Evolutionary conservation across 176 grass and related monocot genomes (phyloP).

Genomic region (Dactylis glomerata): DNA sequence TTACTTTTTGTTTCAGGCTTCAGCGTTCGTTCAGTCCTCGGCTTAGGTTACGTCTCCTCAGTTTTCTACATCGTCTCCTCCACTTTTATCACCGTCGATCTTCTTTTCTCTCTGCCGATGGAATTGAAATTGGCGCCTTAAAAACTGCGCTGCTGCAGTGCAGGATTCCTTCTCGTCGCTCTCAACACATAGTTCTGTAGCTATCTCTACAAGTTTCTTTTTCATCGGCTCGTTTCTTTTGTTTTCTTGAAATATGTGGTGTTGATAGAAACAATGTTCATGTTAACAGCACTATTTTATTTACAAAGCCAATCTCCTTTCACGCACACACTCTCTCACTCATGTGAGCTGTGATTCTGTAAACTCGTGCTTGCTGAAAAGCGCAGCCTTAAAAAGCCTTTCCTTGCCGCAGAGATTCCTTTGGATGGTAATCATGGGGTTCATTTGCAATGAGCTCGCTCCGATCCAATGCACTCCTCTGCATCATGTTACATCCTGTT

Average conservation of each 20-base stretch:
- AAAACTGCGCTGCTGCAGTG: slow-evolving; percentile 3
- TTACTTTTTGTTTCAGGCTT: slow-evolving; percentile 34
- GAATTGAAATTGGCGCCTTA: slow-evolving; percentile 2
- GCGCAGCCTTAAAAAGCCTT: slow-evolving; percentile 34
- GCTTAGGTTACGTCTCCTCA: neutral
- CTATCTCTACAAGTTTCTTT: neutral
- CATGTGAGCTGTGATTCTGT: slow-evolving; percentile 14
- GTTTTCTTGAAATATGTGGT: neutral
- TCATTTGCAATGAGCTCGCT: slow-evolving; percentile 18
- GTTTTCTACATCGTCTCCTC: neutral
- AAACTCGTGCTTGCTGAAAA: slow-evolving; percentile 19
- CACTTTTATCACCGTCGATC: slow-evolving; percentile 5
- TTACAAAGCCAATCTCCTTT: slow-evolving; percentile 15
- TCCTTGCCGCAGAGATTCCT: slow-evolving; percentile 47
- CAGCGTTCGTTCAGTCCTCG: neutral
- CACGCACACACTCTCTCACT: neutral
- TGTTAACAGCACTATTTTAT: slow-evolving; percentile 10
- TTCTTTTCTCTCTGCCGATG: neutral
- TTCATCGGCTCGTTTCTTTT: neutral
- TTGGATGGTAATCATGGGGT: slow-evolving; percentile 42
- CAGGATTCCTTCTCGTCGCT: slow-evolving; percentile 22
- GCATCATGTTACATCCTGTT: slow-evolving; percentile 31
- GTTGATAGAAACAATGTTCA: neutral
- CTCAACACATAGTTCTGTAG: slow-evolving; percentile 19
- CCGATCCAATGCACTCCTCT: slow-evolving; percentile 1